These are phyloP conservation scores for Apophysomyces ossiformis DNA, from an alignment of 371 early-diverging fungal genomes.

Conservation along the genomic window DNA sequence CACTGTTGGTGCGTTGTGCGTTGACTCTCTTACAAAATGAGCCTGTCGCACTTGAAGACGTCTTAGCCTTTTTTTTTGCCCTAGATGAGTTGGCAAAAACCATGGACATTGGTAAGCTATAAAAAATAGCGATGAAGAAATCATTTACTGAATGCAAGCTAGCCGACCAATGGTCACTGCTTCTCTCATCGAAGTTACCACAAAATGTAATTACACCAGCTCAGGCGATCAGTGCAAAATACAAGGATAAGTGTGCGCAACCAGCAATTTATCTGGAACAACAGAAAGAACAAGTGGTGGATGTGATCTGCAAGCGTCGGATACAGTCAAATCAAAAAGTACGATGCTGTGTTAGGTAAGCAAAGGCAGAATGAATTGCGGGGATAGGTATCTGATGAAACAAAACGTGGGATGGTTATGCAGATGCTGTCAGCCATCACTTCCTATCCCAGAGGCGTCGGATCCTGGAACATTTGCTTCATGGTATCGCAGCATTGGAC, in stretches of 20 bases:
- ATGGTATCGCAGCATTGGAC: slow-evolving; percentile 43
- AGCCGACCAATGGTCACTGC: slow-evolving; percentile 15
- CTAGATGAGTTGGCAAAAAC: slow-evolving; percentile 17
- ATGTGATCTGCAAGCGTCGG: slow-evolving; percentile 43
- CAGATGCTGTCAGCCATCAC: slow-evolving; percentile 37
- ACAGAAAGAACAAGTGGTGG: slow-evolving; percentile 23
- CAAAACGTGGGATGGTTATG: not conserved
- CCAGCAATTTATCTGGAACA: slow-evolving; percentile 44
- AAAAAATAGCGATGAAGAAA: not conserved
- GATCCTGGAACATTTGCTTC: slow-evolving; percentile 37
- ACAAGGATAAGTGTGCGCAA: slow-evolving; percentile 38
- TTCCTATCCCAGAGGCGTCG: slow-evolving; percentile 19
- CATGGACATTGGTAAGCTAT: not conserved
- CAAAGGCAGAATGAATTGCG: not conserved
- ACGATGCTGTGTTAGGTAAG: slow-evolving; percentile 33
- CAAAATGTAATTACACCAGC: slow-evolving; percentile 16
- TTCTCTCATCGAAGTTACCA: slow-evolving; percentile 21
- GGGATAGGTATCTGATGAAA: not conserved
- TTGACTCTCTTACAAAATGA: slow-evolving; percentile 27
- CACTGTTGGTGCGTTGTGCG: slow-evolving; percentile 31
- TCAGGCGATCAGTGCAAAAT: slow-evolving; percentile 25
- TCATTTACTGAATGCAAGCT: slow-evolving; percentile 6
- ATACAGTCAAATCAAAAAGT: slow-evolving; percentile 24
- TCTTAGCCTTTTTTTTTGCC: slow-evolving; percentile 34
- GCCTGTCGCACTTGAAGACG: slow-evolving; percentile 32